Percentiles rank a stretch among this genome's conserved stretches.
phyloP scores from a whole-genome alignment of 2,329 filamentous ascomycete genomes.

The Chaetothyriales sp. region DNA sequence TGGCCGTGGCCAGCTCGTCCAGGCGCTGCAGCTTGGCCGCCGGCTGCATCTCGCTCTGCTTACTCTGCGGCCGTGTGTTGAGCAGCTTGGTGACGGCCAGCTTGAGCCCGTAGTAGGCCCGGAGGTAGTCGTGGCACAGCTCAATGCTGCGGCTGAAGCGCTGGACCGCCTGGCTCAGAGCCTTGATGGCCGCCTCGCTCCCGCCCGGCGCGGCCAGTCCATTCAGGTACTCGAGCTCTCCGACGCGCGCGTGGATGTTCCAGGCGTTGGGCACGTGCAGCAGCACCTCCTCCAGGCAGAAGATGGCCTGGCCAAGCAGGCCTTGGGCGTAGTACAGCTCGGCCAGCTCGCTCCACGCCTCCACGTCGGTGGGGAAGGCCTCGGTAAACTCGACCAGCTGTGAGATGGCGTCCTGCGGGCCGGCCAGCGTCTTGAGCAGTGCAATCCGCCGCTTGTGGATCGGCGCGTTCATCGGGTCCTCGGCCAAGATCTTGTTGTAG shows the following conservation, averaged over 20 bases:
- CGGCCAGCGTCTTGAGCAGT: conserved; percentile 60
- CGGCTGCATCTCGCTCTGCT: conserved; percentile 4
- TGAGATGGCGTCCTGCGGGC: conserved; percentile 56
- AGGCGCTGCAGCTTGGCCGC: conserved; percentile 19
- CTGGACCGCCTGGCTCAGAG: conserved; percentile 60
- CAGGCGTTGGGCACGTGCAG: conserved; percentile 81
- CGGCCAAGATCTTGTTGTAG: conserved; percentile 62
- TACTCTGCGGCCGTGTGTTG: conserved; percentile 3
- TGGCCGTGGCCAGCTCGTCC: conserved; percentile 25
- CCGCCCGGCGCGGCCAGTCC: conserved; percentile 10
- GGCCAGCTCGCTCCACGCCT: conserved; percentile 84
- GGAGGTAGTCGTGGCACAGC: conserved; percentile 80
- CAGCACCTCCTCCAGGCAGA: conserved; percentile 78
- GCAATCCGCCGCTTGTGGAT: conserved; percentile 75
- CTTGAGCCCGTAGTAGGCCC: conserved; percentile 86
- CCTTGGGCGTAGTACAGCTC: conserved; percentile 74
- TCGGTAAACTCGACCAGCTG: conserved; percentile 65
- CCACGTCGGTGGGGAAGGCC: conserved; percentile 74
- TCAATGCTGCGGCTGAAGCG: conserved; percentile 85
- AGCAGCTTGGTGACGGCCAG: conserved; percentile 15
- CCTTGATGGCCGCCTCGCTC: conserved; percentile 22
- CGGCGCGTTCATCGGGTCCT: conserved; percentile 67
- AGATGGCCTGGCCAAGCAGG: conserved; percentile 69
- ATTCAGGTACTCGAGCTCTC: conserved; percentile 68
- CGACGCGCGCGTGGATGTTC: conserved; percentile 83